Evolutionary conservation across 805 yeast genomes (phyloP).

Genomic region (Ogataea pini): DNA sequence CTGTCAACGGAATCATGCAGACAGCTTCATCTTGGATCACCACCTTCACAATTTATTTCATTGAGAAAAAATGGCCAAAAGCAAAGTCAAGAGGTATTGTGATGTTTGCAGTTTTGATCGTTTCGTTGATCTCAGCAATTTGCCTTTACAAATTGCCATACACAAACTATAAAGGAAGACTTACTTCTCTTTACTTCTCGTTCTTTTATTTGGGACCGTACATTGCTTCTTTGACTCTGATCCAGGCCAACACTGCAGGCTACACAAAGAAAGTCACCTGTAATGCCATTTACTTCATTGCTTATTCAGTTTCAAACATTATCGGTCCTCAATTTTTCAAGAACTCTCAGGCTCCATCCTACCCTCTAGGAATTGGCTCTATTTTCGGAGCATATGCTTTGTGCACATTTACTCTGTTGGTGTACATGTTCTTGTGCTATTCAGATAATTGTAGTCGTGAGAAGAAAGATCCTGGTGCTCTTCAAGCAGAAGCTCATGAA

Average conservation of each 20-base stretch:
- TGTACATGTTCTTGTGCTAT: conserved; percentile 30
- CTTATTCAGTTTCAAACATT: conserved; percentile 67
- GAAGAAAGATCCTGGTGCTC: conserved; percentile 25
- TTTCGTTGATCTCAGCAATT: conserved; percentile 34
- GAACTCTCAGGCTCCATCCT: conserved; percentile 56
- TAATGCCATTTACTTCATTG: conserved; percentile 59
- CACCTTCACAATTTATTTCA: conserved; percentile 45
- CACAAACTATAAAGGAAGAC: conserved; percentile 24
- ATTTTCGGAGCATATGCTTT: conserved; percentile 39
- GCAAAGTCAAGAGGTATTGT: conserved; percentile 32
- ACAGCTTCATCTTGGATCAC: conserved; percentile 33
- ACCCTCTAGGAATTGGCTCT: conserved; percentile 51
- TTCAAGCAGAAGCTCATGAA: conserved; percentile 29
- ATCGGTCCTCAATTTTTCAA: conserved; percentile 75
- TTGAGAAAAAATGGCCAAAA: conserved; percentile 46
- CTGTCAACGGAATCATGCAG: conserved; percentile 38
- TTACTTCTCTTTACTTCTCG: conserved; percentile 25
- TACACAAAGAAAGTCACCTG: conserved; percentile 69
- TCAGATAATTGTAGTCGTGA: conserved; percentile 26
- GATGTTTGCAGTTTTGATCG: conserved; percentile 28
- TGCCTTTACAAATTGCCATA: conserved; percentile 34
- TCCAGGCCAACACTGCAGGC: conserved; percentile 62
- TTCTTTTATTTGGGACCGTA: conserved; percentile 33
- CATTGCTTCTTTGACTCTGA: conserved; percentile 35
- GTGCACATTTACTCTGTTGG: conserved; percentile 31